Percentiles rank a stretch among this genome's conserved stretches.
phyloP scores from a whole-genome alignment of 768 basidiomycete species.

The Strobilomyces dryophilus region DNA sequence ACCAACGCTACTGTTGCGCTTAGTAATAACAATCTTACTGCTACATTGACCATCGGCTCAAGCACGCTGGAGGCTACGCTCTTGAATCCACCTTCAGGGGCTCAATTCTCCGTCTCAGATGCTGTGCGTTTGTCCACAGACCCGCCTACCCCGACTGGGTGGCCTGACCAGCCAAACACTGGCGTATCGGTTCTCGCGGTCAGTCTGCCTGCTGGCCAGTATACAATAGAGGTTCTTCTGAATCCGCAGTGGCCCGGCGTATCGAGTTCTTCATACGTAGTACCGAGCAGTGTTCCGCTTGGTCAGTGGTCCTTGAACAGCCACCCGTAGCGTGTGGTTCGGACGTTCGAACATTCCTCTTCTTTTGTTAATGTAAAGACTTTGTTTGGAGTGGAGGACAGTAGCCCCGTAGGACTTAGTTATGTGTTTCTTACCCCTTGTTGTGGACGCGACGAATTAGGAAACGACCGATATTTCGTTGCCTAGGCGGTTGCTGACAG shows the following conservation, averaged over 20 bases:
- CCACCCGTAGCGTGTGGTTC: constrained; percentile 39
- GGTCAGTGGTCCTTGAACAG: constrained; percentile 75
- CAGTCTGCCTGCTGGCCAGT: constrained; percentile 57
- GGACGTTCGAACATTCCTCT: constrained; percentile 2
- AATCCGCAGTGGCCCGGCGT: constrained; percentile 89
- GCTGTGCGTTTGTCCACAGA: constrained; percentile 60
- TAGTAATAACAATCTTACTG: constrained; percentile 51
- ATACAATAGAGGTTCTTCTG: constrained; percentile 82
- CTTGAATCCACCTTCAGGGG: constrained; percentile 62
- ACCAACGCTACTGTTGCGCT: constrained; percentile 86
- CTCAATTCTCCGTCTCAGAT: constrained; percentile 50
- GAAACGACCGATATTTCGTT: constrained; percentile 6
- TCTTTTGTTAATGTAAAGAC: not conserved
- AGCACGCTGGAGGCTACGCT: constrained; percentile 65
- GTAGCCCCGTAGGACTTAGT: not conserved
- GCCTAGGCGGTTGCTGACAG: constrained; percentile 20
- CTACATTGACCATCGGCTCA: constrained; percentile 69
- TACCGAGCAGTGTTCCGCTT: constrained; percentile 67
- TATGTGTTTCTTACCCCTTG: too few relatives aligned
- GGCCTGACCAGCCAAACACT: constrained; percentile 68
- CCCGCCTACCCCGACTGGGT: constrained; percentile 54
- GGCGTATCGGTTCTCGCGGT: constrained; percentile 80
- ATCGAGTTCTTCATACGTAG: constrained; percentile 54
- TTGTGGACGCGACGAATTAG: constrained; percentile 4
- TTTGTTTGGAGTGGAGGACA: constrained; percentile 5